phyloP scores from a whole-genome alignment of 768 basidiomycete species.

The Pulveroboletus sp. region DNA sequence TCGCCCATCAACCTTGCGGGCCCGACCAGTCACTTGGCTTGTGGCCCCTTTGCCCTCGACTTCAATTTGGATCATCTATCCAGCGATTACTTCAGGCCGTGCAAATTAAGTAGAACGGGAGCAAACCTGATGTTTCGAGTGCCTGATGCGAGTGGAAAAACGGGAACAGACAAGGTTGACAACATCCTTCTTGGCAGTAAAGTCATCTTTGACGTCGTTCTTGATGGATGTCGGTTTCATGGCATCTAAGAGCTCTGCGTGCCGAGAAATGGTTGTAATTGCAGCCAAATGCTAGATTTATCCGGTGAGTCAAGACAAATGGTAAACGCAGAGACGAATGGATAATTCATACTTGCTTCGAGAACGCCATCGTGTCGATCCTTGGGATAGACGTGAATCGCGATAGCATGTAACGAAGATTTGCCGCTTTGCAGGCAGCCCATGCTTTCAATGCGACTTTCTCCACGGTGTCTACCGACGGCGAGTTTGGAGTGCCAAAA shows the following conservation, averaged over 20 bases:
- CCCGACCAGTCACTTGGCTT: conserved; percentile 16
- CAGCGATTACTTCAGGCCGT: not conserved
- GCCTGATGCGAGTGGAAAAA: conserved; percentile 42
- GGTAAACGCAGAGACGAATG: not conserved
- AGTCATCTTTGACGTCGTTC: conserved; percentile 38
- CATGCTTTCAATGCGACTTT: conserved; percentile 41
- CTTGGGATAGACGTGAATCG: conserved; percentile 14
- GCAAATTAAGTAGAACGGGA: not conserved
- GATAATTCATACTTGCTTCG: conserved; percentile 25
- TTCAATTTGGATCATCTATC: conserved; percentile 20
- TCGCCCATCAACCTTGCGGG: conserved; percentile 35
- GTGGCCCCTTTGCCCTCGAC: not conserved
- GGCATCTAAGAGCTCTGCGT: conserved; percentile 44
- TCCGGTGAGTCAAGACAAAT: not conserved
- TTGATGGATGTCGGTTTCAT: conserved; percentile 42
- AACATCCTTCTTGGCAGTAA: conserved; percentile 24
- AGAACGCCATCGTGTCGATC: conserved; percentile 27
- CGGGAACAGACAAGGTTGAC: conserved; percentile 37
- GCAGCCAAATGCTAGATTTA: conserved; percentile 37
- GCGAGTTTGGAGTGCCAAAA: conserved; percentile 10
- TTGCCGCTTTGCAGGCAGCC: conserved; percentile 38
- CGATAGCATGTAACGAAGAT: conserved; percentile 15
- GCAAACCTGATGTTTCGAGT: conserved; percentile 38
- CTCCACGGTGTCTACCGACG: conserved; percentile 12
- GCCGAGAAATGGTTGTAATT: conserved; percentile 43